Evolutionary conservation across 2,329 filamentous ascomycete species (phyloP).

Genomic region (Calonectria pseudoreteaudii): DNA sequence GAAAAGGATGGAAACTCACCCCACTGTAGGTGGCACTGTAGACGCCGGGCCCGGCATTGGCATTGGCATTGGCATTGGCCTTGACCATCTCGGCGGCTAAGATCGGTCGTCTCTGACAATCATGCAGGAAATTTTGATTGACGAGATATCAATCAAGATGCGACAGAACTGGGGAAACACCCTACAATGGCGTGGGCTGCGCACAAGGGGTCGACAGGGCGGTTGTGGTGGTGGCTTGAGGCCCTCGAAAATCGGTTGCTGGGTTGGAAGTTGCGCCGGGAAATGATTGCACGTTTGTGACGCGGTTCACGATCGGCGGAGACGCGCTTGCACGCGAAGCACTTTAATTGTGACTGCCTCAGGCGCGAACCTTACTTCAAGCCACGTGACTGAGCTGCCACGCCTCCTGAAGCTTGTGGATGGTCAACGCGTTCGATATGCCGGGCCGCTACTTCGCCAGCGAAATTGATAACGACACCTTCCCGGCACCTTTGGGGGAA

Average conservation of each 20-base stretch:
- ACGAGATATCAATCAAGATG: conserved; percentile 4
- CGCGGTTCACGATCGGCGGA: conserved; percentile 47
- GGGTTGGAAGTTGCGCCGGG: conserved; percentile 42
- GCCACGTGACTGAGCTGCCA: conserved; percentile 48
- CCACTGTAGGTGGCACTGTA: conserved; percentile 79
- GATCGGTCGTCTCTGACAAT: conserved; percentile 33
- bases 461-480: conserved; percentile 38
- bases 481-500: conserved; percentile 23
- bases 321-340: conserved; percentile 54
- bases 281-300: conserved; percentile 51
- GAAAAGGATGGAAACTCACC: conserved; percentile 57
- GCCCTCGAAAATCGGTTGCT: conserved; percentile 35
- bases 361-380: conserved; percentile 38
- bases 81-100: conserved; percentile 60
- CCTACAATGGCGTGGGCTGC: conserved; percentile 15
- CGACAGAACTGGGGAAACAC: background rate
- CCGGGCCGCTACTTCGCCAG: conserved; percentile 37
- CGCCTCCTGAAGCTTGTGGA: conserved; percentile 43
- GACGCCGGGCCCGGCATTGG: conserved; percentile 59
- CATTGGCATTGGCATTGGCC: conserved; percentile 45
- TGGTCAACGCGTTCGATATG: conserved; percentile 37
- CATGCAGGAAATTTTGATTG: conserved; percentile 29
- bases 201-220: conserved; percentile 23
- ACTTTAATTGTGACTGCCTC: conserved; percentile 53
- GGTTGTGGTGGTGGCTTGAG: conserved; percentile 26